These are phyloP conservation scores for Suillus weaverae DNA, from an alignment of 768 basidiomycete species.

Conservation along the genomic window DNA sequence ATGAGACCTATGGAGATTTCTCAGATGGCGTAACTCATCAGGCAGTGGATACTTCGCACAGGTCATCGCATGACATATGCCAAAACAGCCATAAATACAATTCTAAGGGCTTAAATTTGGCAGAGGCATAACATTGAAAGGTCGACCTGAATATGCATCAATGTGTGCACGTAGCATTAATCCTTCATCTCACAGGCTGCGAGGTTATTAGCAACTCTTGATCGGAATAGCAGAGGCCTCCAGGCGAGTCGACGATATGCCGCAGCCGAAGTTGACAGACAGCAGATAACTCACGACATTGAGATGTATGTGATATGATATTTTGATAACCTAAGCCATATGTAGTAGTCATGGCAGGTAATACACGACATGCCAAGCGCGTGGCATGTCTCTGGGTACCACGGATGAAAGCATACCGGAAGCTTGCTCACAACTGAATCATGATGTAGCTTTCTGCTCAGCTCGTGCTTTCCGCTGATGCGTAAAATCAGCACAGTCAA, in stretches of 20 bases:
- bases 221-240: constrained; percentile 38
- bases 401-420: neutral
- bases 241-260: constrained; percentile 27
- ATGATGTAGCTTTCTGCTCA: constrained; percentile 53
- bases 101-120: neutral
- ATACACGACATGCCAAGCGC: neutral
- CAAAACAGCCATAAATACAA: neutral
- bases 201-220: constrained; percentile 63
- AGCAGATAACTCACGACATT: constrained; percentile 17
- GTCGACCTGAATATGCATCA: constrained; percentile 79
- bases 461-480: constrained; percentile 64
- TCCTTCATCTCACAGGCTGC: constrained; percentile 48
- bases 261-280: constrained; percentile 19
- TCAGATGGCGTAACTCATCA: neutral
- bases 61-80: neutral
- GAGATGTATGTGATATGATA: constrained; percentile 11
- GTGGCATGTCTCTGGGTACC: neutral
- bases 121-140: constrained; percentile 75
- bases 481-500: constrained; percentile 8
- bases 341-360: constrained; percentile 17
- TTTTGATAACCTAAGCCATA: constrained; percentile 20
- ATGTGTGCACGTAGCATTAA: constrained; percentile 40
- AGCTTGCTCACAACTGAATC: constrained; percentile 3
- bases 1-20: neutral
- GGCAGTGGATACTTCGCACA: neutral